A percentile compares a stretch with the other conserved stretches of the same genome.
These are phyloP conservation scores for Ramicandelaber brevisporus DNA, from an alignment of 192 early-diverging fungal genomes.

Conservation along the genomic window DNA sequence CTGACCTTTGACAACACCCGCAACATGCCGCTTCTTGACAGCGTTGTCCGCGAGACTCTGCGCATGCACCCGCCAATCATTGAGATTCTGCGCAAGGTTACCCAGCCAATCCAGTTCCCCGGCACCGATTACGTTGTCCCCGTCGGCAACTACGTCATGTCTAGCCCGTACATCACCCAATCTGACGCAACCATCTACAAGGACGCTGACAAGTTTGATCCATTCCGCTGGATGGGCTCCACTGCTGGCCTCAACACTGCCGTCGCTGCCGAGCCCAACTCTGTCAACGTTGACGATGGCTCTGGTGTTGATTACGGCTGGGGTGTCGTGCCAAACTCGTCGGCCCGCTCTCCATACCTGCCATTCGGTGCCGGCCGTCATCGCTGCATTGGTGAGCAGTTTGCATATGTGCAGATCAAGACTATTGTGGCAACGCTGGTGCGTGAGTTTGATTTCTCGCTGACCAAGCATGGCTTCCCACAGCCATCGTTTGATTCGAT, in stretches of 20 bases:
- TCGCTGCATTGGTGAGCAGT: slow-evolving; percentile 94
- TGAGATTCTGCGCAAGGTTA: slow-evolving; percentile 80
- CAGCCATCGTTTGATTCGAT: slow-evolving; percentile 68
- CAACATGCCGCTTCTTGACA: slow-evolving; percentile 46
- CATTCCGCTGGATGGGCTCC: slow-evolving; percentile 34
- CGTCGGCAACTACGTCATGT: slow-evolving; percentile 67
- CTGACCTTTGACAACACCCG: slow-evolving; percentile 51
- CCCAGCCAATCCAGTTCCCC: slow-evolving; percentile 32
- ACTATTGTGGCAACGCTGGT: slow-evolving; percentile 65
- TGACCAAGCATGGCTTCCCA: slow-evolving; percentile 51
- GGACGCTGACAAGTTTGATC: slow-evolving; percentile 57
- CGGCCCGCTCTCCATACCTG: slow-evolving; percentile 58
- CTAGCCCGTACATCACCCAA: slow-evolving; percentile 54
- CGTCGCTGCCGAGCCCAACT: slow-evolving; percentile 24
- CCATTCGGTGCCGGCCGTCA: slow-evolving; percentile 97
- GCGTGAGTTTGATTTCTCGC: slow-evolving; percentile 42
- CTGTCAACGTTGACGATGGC: slow-evolving; percentile 22
- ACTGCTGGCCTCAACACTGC: slow-evolving; percentile 22
- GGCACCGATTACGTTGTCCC: slow-evolving; percentile 73
- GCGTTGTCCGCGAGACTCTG: slow-evolving; percentile 70
- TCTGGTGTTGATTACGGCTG: slow-evolving; percentile 46
- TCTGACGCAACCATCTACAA: slow-evolving; percentile 56
- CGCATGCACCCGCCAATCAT: slow-evolving; percentile 86
- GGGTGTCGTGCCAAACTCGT: slow-evolving; percentile 24
- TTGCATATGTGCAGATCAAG: slow-evolving; percentile 92